A percentile compares a stretch with the other conserved stretches of the same genome.
phyloP scores from a whole-genome alignment of 2,329 filamentous ascomycete genomes.

The Chrysoporthe deuterocubensis region DNA sequence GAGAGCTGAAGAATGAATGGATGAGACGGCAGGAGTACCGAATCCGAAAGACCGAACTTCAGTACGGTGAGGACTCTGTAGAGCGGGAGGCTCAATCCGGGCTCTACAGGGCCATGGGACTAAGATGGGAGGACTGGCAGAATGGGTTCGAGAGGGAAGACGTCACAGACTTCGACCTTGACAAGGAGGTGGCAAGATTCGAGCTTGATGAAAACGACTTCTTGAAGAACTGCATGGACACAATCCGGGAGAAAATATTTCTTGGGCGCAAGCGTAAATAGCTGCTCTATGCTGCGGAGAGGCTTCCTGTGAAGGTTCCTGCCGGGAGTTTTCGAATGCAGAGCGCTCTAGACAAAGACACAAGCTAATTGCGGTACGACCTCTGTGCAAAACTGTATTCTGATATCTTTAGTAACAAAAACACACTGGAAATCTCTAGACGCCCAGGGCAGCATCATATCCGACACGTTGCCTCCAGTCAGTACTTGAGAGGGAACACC shows the following conservation, averaged over 20 bases:
- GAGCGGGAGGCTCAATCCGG: background rate
- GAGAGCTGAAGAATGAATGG: background rate
- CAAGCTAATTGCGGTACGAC: background rate
- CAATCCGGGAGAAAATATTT: background rate
- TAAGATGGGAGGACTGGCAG: background rate
- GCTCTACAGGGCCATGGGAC: background rate
- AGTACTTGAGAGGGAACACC: too few species aligned
- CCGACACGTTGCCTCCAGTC: too few species aligned
- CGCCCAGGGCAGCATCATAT: too few species aligned
- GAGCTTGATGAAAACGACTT: background rate
- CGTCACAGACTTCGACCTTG: background rate
- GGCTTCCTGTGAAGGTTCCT: background rate
- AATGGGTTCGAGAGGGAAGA: background rate
- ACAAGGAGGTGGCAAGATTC: constrained; percentile 1
- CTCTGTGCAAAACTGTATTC: too few species aligned
- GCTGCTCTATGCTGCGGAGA: background rate
- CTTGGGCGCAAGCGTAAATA: background rate
- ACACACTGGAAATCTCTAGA: too few species aligned
- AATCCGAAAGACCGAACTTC: background rate
- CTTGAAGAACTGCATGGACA: background rate
- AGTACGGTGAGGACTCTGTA: background rate
- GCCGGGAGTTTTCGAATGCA: background rate
- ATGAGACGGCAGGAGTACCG: background rate
- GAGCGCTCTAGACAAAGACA: background rate
- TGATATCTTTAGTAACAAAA: too few species aligned